A percentile compares a stretch with the other conserved stretches of the same genome.
Evolutionary conservation across 352 stramenopile species (phyloP).

Genomic region (Phytophthora boehmeriae): DNA sequence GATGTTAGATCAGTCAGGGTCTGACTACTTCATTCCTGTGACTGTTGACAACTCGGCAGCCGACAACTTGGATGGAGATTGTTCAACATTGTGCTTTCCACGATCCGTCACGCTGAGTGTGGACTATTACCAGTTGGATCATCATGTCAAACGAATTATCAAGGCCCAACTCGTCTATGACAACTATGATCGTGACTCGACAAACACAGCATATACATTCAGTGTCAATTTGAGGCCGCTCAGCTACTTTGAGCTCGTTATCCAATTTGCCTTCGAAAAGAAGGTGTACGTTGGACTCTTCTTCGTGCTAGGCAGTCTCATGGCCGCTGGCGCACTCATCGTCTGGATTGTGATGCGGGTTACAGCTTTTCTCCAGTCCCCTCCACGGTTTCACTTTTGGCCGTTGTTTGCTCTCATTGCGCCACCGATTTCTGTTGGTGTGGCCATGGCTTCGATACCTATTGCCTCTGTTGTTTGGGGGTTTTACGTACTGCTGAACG

Average conservation of each 20-base stretch:
- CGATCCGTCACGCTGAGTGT: slow-evolving; percentile 93
- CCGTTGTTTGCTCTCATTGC: slow-evolving; percentile 92
- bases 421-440: slow-evolving; percentile 85
- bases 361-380: slow-evolving; percentile 91
- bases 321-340: slow-evolving; percentile 78
- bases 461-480: slow-evolving; percentile 73
- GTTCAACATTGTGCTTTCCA: slow-evolving; percentile 92
- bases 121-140: slow-evolving; percentile 94
- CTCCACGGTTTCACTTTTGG: slow-evolving; percentile 92
- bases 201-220: slow-evolving; percentile 91
- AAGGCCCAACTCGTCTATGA: slow-evolving; percentile 88
- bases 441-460: slow-evolving; percentile 89
- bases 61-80: slow-evolving; percentile 83
- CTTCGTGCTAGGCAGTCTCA: slow-evolving; percentile 88
- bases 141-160: slow-evolving; percentile 93
- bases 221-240: slow-evolving; percentile 92
- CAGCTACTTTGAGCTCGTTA: slow-evolving; percentile 95
- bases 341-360: slow-evolving; percentile 93
- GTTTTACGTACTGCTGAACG: slow-evolving; percentile 78
- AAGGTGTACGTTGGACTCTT: slow-evolving; percentile 96
- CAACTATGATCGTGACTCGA: slow-evolving; percentile 93
- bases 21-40: slow-evolving; percentile 96
- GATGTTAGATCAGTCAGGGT: slow-evolving; percentile 52
- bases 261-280: slow-evolving; percentile 96
- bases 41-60: slow-evolving; percentile 88